Conservation (phyloP, 2,329 filamentous ascomycete genomes). For the Hyphodiscus sp. region DNA sequence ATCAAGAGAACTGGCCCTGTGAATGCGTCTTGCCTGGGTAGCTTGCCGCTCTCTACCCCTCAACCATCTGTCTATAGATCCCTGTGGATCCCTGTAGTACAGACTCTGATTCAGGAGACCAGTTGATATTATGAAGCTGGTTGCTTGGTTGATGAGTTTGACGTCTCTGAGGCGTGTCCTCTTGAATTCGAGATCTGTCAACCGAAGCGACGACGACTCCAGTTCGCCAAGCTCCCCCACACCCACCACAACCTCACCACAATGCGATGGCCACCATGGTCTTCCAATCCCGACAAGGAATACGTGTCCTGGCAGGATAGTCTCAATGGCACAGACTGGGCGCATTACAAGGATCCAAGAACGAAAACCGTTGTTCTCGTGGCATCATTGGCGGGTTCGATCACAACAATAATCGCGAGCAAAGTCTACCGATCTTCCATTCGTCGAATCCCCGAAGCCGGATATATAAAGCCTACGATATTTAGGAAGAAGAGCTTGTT, state of each 20-base stretch:
- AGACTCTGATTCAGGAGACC: too few relatives aligned
- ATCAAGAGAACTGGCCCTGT: not conserved
- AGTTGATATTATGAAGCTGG: too few relatives aligned
- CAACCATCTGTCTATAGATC: too few relatives aligned
- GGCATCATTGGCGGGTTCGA: conserved; percentile 35
- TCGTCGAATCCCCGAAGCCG: conserved; percentile 73
- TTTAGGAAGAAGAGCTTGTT: conserved; percentile 73
- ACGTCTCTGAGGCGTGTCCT: too few relatives aligned
- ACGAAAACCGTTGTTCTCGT: conserved; percentile 50
- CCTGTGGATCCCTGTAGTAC: too few relatives aligned
- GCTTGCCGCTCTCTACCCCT: too few relatives aligned
- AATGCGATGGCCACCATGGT: conserved; percentile 45
- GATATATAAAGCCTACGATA: conserved; percentile 66
- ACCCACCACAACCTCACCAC: conserved; percentile 15
- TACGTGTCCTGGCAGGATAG: conserved; percentile 36
- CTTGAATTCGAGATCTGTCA: not conserved
- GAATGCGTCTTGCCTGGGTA: too few relatives aligned
- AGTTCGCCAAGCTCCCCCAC: not conserved
- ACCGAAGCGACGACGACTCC: not conserved
- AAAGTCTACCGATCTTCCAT: conserved; percentile 70
- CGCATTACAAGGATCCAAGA: conserved; percentile 46
- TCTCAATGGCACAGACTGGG: conserved; percentile 45
- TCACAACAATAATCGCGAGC: conserved; percentile 33
- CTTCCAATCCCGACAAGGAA: conserved; percentile 27
- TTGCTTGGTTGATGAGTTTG: too few relatives aligned